Evolutionary conservation across 164 flowering plant species (phyloP).

Genomic region (Aristolochia contorta): DNA sequence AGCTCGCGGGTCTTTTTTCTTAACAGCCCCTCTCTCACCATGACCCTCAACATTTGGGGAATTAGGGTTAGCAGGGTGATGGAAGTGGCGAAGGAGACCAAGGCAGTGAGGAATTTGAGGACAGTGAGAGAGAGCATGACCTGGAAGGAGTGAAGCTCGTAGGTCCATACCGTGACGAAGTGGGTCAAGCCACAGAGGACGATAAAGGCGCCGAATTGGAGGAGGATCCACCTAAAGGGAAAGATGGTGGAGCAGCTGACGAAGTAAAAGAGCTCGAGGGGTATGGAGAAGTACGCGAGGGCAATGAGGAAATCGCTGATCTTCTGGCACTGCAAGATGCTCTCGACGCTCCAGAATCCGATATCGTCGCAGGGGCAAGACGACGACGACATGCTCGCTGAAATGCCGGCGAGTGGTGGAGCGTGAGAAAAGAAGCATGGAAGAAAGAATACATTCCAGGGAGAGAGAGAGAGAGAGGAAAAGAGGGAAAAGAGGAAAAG

Average conservation of each 20-base stretch:
- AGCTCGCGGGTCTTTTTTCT: constrained; percentile 16
- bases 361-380: constrained; percentile 12
- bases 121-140: constrained; percentile 13
- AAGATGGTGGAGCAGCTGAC: constrained; percentile 19
- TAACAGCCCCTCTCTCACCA: constrained; percentile 15
- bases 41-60: constrained; percentile 11
- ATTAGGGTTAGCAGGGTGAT: constrained; percentile 11
- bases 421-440: not conserved
- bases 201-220: constrained; percentile 17
- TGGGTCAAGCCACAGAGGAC: constrained; percentile 19
- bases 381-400: constrained; percentile 2
- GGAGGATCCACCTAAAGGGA: constrained; percentile 17
- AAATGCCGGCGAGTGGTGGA: not conserved
- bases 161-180: constrained; percentile 11
- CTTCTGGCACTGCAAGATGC: constrained; percentile 16
- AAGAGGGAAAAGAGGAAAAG: not conserved
- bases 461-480: too few species aligned
- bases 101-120: constrained; percentile 15
- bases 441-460: not conserved
- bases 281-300: constrained; percentile 24
- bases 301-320: constrained; percentile 21
- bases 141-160: constrained; percentile 10
- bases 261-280: constrained; percentile 23
- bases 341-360: constrained; percentile 9
- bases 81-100: constrained; percentile 16